Evolutionary conservation across 768 basidiomycete species (phyloP).

Genomic region (Rhodocollybia butyracea): DNA sequence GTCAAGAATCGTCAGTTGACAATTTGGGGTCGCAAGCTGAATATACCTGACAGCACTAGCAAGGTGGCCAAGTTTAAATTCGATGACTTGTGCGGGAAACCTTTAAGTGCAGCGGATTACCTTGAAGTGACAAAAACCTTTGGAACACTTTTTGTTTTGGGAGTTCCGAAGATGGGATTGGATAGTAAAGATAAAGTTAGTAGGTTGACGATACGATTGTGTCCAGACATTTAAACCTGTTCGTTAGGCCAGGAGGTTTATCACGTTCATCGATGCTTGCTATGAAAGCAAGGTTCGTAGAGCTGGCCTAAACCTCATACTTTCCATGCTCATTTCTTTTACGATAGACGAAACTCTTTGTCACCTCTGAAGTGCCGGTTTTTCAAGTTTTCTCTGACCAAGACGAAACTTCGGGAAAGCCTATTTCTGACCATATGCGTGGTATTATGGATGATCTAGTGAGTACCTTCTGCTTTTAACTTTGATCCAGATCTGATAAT

Average conservation of each 20-base stretch:
- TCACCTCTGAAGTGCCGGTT: slow-evolving; percentile 90
- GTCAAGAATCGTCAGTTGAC: slow-evolving; percentile 60
- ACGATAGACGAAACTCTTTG: slow-evolving; percentile 79
- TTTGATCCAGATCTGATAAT: slow-evolving; percentile 1
- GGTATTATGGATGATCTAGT: slow-evolving; percentile 96
- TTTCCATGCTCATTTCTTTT: slow-evolving; percentile 2
- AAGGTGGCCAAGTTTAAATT: slow-evolving; percentile 86
- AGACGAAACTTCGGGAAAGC: slow-evolving; percentile 30
- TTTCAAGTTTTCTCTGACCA: slow-evolving; percentile 87
- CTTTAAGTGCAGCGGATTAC: slow-evolving; percentile 94
- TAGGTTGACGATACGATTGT: slow-evolving; percentile 7
- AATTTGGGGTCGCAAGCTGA: slow-evolving; percentile 89
- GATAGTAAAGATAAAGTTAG: slow-evolving; percentile 80
- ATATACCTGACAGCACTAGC: slow-evolving; percentile 76
- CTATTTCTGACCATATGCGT: slow-evolving; percentile 82
- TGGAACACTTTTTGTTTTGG: slow-evolving; percentile 81
- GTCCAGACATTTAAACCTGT: background rate
- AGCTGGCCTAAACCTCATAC: background rate
- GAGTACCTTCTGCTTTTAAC: slow-evolving; percentile 20
- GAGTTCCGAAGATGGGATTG: slow-evolving; percentile 87
- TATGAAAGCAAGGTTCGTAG: slow-evolving; percentile 79
- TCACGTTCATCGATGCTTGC: slow-evolving; percentile 96
- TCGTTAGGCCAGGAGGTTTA: slow-evolving; percentile 83
- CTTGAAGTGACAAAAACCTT: slow-evolving; percentile 89
- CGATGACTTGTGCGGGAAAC: slow-evolving; percentile 80